Conservation (phyloP, 306 rosid species). For the Acacia confusa region DNA sequence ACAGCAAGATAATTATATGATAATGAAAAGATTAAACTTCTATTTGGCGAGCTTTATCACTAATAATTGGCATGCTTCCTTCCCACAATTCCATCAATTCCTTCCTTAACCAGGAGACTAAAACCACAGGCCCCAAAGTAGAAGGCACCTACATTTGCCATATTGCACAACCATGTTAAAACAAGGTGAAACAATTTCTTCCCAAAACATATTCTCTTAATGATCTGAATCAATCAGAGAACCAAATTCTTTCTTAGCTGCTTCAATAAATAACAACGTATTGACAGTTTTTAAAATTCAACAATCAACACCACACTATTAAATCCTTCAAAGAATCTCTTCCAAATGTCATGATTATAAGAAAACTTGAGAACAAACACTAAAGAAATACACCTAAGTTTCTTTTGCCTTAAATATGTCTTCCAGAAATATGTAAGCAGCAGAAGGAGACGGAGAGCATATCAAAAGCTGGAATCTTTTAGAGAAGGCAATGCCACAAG, state of each 20-base stretch:
- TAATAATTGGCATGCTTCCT: slow-evolving; percentile 56
- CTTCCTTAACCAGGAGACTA: slow-evolving; percentile 74
- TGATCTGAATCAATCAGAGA: no score
- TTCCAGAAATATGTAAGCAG: no score
- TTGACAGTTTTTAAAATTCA: no score
- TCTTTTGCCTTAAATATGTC: no score
- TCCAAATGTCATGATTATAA: no score
- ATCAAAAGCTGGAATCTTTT: neutral
- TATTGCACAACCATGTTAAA: neutral
- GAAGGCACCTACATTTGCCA: slow-evolving; percentile 81
- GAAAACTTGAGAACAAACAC: no score
- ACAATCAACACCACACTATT: no score
- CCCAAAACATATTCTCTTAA: neutral
- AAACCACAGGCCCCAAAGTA: slow-evolving; percentile 83
- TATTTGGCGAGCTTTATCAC: slow-evolving; percentile 66
- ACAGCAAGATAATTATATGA: slow-evolving; percentile 2
- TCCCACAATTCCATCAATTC: slow-evolving; percentile 92
- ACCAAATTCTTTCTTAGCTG: neutral
- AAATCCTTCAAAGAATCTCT: no score
- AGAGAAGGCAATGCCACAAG: neutral
- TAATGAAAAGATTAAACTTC: slow-evolving; percentile 53
- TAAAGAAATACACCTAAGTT: no score
- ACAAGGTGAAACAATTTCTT: neutral
- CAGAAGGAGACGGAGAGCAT: no score
- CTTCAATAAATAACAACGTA: no score